Evolutionary conservation across 257 asterid species (phyloP), one percentile per base, ranked within the genome.

Genomic region (Solanum pinnatisectum): DNA sequence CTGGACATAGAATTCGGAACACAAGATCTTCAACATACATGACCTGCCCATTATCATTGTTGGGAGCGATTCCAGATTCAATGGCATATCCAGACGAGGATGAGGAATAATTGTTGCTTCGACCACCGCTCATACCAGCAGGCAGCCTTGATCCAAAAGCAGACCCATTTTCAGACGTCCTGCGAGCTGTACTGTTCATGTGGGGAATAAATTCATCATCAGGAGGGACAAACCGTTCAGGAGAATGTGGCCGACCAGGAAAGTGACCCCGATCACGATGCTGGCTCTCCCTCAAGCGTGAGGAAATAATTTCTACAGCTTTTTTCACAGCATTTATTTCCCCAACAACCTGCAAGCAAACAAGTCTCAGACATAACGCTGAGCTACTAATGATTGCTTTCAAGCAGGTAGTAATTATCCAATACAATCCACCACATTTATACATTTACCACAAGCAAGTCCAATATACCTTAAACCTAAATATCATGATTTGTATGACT

Each of bases 271-370:
- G 93, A 68, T 96, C 98, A 27, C 98, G 99, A 89, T 95, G 98
- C 87, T 97, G 99, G 89, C 97, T 93, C 94, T 97, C 99, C 87
- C 96, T 92, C 92, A 97, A 91, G 68, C 98, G 98, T 27, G 97
- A 92, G 40, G 99, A 95, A 68, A 96, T 93, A 35, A 93, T 92
- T 86, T 88, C 89, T 83, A 97, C 76, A 67, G 99, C 98, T 89
- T 90, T 91, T 91, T 96, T 96, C 88, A 97, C 97, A 1, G 95
- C 95, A 87, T 91, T 94, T 86, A 87, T 88, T 79, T 95, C 98
- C 89, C 99, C 99, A n/a, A 94, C 96, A 73, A 96, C 95, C 98
- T 96, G 93, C 27, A 86, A 67, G 73, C 71, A 60, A 87, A 84
- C n/a, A 84, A 90, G 22, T 59, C 44, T 56, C 40, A 84, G 37